phyloP scores from a whole-genome alignment of 495 filamentous ascomycete species.

The Trichoderma virens region DNA sequence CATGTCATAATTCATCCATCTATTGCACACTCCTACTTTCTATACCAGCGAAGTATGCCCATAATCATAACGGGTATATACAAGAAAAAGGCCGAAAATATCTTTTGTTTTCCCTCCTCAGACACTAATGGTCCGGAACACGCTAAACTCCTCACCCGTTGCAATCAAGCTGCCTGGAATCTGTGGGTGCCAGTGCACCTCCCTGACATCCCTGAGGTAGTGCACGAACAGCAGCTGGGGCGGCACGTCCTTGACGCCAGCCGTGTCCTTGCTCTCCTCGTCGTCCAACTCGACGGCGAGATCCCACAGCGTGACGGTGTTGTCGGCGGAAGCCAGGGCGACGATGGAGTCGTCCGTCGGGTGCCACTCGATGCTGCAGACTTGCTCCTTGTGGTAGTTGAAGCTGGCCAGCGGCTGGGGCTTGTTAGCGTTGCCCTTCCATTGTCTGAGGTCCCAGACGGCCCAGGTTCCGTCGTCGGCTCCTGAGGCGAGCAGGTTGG shows the following conservation, averaged over 20 bases:
- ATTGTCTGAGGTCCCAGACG: conserved; percentile 92
- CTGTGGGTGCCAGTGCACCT: conserved; percentile 94
- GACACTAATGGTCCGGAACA: conserved; percentile 63
- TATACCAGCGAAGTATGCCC: conserved; percentile 3
- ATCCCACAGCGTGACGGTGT: conserved; percentile 94
- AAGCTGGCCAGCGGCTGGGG: conserved; percentile 79
- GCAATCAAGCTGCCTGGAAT: conserved; percentile 87
- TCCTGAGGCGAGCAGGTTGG: conserved; percentile 83
- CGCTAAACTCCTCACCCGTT: conserved; percentile 77
- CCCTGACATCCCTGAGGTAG: conserved; percentile 89
- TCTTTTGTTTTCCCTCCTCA: conserved; percentile 17
- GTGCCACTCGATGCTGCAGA: conserved; percentile 96
- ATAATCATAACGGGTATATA: conserved; percentile 6
- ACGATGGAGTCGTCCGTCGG: conserved; percentile 93
- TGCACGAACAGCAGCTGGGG: conserved; percentile 94
- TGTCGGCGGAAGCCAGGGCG: conserved; percentile 85
- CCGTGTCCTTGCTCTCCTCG: conserved; percentile 86
- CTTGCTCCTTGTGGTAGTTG: conserved; percentile 88
- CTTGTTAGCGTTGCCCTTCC: conserved; percentile 60
- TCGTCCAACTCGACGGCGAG: conserved; percentile 92
- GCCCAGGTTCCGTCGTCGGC: conserved; percentile 92
- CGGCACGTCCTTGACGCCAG: conserved; percentile 79
- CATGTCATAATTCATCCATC: neutral
- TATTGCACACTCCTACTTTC: conserved; percentile 1
- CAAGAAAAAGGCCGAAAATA: neutral